These are phyloP conservation scores for Sinapis alba DNA, from an alignment of 441 rosid genomes.

Conservation along the genomic window DNA sequence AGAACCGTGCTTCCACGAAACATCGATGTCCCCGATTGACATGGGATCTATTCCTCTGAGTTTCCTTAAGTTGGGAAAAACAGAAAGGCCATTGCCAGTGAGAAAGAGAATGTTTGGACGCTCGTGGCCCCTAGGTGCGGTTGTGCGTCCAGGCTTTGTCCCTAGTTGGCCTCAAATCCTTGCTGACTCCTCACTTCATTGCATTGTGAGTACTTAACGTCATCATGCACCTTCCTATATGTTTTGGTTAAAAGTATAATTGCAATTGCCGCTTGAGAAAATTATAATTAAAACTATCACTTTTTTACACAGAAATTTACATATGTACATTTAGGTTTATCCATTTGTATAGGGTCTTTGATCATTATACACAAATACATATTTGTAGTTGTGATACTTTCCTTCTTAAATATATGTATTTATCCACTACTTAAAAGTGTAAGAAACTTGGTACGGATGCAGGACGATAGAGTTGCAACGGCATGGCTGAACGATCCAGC, in stretches of 20 bases:
- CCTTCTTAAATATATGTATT: neutral
- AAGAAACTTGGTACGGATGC: conserved; percentile 16
- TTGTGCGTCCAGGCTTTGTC: conserved; percentile 76
- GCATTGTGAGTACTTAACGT: conserved; percentile 55
- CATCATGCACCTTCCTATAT: neutral
- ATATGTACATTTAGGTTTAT: neutral
- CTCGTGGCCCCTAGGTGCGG: conserved; percentile 84
- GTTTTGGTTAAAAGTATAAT: neutral
- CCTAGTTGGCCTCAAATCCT: conserved; percentile 89
- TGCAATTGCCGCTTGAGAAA: neutral
- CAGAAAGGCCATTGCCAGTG: conserved; percentile 68
- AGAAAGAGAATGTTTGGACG: conserved; percentile 90
- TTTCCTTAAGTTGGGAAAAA: conserved; percentile 60
- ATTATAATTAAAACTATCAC: neutral
- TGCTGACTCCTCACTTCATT: conserved; percentile 42
- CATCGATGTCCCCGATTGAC: conserved; percentile 18
- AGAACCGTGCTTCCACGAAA: conserved; percentile 75
- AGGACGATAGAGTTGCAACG: conserved; percentile 79
- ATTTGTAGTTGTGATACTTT: neutral
- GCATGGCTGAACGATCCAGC: conserved; percentile 67
- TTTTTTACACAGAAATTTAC: neutral
- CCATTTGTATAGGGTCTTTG: neutral
- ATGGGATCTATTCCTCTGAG: conserved; percentile 65
- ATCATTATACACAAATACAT: neutral
- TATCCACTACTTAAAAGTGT: neutral